These are phyloP conservation scores for Cladosporium sp. DNA, from an alignment of 2,329 filamentous ascomycete species.

Conservation along the genomic window DNA sequence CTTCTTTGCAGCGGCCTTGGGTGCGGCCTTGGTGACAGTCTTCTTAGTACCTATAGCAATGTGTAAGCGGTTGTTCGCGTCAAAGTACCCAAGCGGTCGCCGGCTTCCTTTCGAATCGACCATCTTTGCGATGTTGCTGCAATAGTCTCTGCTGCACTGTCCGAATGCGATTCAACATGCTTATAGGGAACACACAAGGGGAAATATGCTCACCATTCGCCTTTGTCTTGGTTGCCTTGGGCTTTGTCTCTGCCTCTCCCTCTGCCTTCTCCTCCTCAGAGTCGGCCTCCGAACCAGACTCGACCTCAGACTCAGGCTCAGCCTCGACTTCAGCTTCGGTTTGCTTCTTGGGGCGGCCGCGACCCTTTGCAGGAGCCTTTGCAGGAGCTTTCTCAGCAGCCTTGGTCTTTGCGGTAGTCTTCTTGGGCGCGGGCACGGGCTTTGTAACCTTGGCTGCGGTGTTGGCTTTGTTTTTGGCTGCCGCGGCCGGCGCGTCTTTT, in stretches of 20 bases:
- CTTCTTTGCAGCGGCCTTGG: slow-evolving; percentile 28
- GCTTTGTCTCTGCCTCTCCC: slow-evolving; percentile 12
- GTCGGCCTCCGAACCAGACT: slow-evolving; percentile 13
- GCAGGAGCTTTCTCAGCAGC: slow-evolving; percentile 27
- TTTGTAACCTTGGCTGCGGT: slow-evolving; percentile 27
- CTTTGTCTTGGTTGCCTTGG: slow-evolving; percentile 14
- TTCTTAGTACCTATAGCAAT: slow-evolving; percentile 22
- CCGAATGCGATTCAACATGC: not conserved
- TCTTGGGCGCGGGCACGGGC: slow-evolving; percentile 30
- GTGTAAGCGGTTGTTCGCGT: slow-evolving; percentile 25
- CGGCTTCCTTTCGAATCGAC: not conserved
- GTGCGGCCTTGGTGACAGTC: slow-evolving; percentile 27
- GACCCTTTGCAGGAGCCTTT: slow-evolving; percentile 19
- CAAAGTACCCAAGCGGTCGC: slow-evolving; percentile 21
- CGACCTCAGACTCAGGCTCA: slow-evolving; percentile 10
- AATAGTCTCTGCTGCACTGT: not conserved
- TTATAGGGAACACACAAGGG: not conserved
- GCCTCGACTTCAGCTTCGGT: slow-evolving; percentile 1
- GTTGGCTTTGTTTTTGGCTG: slow-evolving; percentile 28
- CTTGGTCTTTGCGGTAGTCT: slow-evolving; percentile 31
- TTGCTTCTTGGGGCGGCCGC: slow-evolving; percentile 19
- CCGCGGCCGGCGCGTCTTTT: slow-evolving; percentile 21
- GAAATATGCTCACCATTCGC: slow-evolving; percentile 15
- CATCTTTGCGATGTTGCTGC: not conserved
- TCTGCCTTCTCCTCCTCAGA: slow-evolving; percentile 1